Evolutionary conservation across 148 eudicot species (phyloP), one percentile per base, ranked within the genome.

Genomic region (Rhododendron ferrugineum): DNA sequence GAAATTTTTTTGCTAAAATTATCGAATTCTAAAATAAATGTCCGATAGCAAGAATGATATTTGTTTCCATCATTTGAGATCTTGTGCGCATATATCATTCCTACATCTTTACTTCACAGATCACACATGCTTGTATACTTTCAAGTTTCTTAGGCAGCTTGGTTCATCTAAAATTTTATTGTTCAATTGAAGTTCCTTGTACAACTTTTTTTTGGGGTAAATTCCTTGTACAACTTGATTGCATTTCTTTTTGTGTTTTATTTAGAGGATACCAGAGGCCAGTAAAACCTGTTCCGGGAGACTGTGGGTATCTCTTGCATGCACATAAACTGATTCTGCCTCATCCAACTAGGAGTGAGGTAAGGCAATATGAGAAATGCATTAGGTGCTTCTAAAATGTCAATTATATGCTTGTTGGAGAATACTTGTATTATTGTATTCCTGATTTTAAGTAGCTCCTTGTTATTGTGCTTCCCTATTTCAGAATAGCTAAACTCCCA

Each of bases 251-350:
- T 49, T 28, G 9, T 80, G 10, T 84, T 80, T 47, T 56, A 80
- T 86, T 87, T 85, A 97, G 99, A 84, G 98, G 98, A 77, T 97
- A 92, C 86, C 89, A 90, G 79, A 93, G 93, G 85, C 99, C 99
- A 79, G 81, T 87, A 62, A 93, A 93, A 80, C 98, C 99, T 84
- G 98, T 97, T 88, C 99, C 98, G 3, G 99, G 99, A 58, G 99
- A 97, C 86, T 92, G 93, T 88, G 99, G 99, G 23, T 97, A 97
- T 89, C 89, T 92, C 87, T 90, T 97, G 93, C 99, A 97, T 89
- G 99, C 99, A 10, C 98, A 93, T 90, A 89, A 88, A 85, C 89
- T 94, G 58, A 83, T 83, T 75, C 92, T 95, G 60, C 56, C 88
- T 82, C 98, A 95, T 82, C 98, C 99, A 68, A 89, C 92, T 70